Evolutionary conservation across 202 grass and related monocot genomes (phyloP).

Genomic region (Dendrocalamus latiflorus): DNA sequence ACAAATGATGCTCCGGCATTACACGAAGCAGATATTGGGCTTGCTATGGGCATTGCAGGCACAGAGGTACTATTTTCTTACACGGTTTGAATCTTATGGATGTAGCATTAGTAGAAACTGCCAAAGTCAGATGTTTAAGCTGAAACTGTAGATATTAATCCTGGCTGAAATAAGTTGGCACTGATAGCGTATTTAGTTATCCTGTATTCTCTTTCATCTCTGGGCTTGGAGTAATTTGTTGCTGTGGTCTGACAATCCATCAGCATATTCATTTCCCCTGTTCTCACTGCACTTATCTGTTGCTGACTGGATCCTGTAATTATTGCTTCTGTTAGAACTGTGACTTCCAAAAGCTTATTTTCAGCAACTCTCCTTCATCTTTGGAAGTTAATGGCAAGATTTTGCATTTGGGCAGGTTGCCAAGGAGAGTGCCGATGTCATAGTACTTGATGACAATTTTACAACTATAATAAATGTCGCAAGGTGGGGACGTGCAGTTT

Average conservation of each 20-base stretch:
- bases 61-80: conserved; percentile 68
- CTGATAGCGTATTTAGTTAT: neutral
- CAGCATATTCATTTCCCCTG: neutral
- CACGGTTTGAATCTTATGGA: neutral
- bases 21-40: conserved; percentile 95
- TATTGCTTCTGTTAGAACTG: neutral
- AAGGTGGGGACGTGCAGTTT: conserved; percentile 92
- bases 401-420: conserved; percentile 57
- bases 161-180: neutral
- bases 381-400: neutral
- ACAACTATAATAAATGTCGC: conserved; percentile 84
- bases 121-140: neutral
- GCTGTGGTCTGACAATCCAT: neutral
- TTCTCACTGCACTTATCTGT: neutral
- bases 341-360: neutral
- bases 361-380: neutral
- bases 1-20: conserved; percentile 97
- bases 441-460: conserved; percentile 93
- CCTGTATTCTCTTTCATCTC: neutral
- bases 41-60: conserved; percentile 97
- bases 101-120: neutral
- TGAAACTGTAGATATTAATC: neutral
- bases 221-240: neutral
- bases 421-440: conserved; percentile 92
- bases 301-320: neutral